These are phyloP conservation scores for Boletus rubescentipes DNA, from an alignment of 768 basidiomycete species.

Conservation along the genomic window DNA sequence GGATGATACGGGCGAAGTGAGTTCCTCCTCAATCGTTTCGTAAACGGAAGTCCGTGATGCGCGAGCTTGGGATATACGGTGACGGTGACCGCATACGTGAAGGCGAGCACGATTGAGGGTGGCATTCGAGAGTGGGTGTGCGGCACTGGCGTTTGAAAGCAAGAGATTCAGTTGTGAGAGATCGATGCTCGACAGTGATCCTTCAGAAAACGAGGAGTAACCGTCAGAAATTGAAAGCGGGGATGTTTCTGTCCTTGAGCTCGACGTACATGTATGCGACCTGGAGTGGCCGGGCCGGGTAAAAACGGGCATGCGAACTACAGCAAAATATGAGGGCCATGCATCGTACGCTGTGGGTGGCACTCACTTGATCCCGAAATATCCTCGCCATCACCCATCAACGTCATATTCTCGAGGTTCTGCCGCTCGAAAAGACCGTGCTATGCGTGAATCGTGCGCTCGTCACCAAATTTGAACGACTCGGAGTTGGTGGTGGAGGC, in stretches of 20 bases:
- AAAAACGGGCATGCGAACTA: conserved; percentile 59
- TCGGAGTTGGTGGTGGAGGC: conserved; percentile 56
- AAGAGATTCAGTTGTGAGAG: conserved; percentile 56
- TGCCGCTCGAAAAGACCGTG: conserved; percentile 62
- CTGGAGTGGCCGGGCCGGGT: conserved; percentile 60
- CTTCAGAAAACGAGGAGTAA: conserved; percentile 62
- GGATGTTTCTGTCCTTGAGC: conserved; percentile 69
- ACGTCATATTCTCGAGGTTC: conserved; percentile 64
- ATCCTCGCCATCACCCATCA: conserved; percentile 70
- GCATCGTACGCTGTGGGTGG: not conserved
- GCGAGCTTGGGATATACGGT: conserved; percentile 63
- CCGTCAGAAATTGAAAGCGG: conserved; percentile 69
- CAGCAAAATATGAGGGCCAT: conserved; percentile 3
- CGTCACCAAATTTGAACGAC: conserved; percentile 63
- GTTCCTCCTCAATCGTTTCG: conserved; percentile 79
- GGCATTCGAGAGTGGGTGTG: conserved; percentile 47
- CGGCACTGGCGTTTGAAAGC: conserved; percentile 47
- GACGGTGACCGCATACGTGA: conserved; percentile 54
- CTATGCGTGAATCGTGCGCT: conserved; percentile 65
- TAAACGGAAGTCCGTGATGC: conserved; percentile 69
- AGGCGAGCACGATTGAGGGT: conserved; percentile 39
- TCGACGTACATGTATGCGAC: conserved; percentile 67
- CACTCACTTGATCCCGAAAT: conserved; percentile 47
- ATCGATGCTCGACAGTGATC: conserved; percentile 79
- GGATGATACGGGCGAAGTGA: conserved; percentile 33